Evolutionary conservation across 495 filamentous ascomycete genomes (phyloP).

Genomic region (Podospora tetraspora): DNA sequence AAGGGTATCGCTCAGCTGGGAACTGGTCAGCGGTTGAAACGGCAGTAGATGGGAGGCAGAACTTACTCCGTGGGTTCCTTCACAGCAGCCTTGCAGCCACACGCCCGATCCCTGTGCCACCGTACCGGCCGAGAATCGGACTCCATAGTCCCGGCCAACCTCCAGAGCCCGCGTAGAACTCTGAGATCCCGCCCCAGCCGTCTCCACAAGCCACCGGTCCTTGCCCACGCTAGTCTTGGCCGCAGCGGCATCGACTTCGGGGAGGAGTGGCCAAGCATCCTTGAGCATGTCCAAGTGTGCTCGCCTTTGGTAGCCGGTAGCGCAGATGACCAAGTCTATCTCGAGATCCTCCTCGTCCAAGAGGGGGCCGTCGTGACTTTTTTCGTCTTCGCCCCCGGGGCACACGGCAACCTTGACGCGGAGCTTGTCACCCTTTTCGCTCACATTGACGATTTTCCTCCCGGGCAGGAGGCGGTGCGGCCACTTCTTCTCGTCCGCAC

Average conservation of each 20-base stretch:
- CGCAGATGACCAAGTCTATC: conserved; percentile 75
- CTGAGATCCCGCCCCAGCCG: conserved; percentile 10
- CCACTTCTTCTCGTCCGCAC: conserved; percentile 66
- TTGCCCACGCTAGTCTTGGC: conserved; percentile 4
- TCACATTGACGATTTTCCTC: conserved; percentile 55
- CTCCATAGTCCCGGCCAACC: conserved; percentile 62
- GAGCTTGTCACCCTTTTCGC: conserved; percentile 40
- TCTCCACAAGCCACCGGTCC: conserved; percentile 32
- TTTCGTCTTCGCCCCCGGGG: conserved; percentile 24
- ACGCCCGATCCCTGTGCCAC: conserved; percentile 67
- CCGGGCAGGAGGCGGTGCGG: conserved; percentile 69
- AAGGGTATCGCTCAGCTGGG: conserved; percentile 66
- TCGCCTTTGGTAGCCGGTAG: conserved; percentile 78
- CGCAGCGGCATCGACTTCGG: conserved; percentile 30
- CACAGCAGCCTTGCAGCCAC: conserved; percentile 93
- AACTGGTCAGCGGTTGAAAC: conserved; percentile 8
- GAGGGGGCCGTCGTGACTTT: conserved; percentile 27
- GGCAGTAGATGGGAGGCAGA: not conserved
- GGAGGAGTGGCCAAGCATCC: conserved; percentile 57
- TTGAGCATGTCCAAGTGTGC: conserved; percentile 73
- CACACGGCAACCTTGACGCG: conserved; percentile 39
- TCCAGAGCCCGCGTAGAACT: conserved; percentile 24
- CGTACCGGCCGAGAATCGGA: conserved; percentile 59
- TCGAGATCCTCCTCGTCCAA: conserved; percentile 54
- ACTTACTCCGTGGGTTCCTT: conserved; percentile 84